Percentiles rank a stretch among this genome's conserved stretches.
Conservation (phyloP, 257 asterid genomes). For the Nemophila menziesii region DNA sequence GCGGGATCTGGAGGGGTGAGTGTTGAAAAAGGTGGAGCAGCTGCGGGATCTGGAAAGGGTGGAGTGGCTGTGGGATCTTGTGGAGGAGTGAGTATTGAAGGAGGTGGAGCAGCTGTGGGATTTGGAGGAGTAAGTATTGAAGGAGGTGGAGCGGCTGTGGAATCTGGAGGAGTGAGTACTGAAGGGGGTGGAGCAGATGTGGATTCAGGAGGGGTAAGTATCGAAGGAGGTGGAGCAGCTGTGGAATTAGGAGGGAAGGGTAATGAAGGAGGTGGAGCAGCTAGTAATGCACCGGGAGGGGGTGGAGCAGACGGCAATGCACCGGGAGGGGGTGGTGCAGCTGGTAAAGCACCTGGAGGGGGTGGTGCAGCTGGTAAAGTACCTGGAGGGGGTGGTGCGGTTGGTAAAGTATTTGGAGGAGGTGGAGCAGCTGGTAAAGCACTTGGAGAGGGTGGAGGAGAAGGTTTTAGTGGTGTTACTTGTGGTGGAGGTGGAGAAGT, state of each 20-base stretch:
- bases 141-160: constrained; percentile 16
- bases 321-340: constrained; percentile 31
- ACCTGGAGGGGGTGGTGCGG: constrained; percentile 24
- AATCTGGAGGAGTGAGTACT: constrained; percentile 21
- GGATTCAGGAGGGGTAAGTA: constrained; percentile 14
- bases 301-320: constrained; percentile 60
- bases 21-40: too few relatives aligned
- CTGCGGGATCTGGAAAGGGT: constrained; percentile 30
- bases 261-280: too few relatives aligned
- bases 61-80: constrained; percentile 65
- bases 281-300: constrained; percentile 26
- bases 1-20: constrained; percentile 36
- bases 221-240: too few relatives aligned
- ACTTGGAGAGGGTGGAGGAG: constrained; percentile 35
- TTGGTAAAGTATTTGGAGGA: constrained; percentile 21
- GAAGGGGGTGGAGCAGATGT: constrained; percentile 21
- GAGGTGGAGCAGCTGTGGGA: constrained; percentile 20
- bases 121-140: constrained; percentile 31
- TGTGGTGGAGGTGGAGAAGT: constrained; percentile 35
- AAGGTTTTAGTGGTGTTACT: constrained; percentile 29
- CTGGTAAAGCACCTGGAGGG: constrained; percentile 19
- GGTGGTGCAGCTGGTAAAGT: constrained; percentile 27
- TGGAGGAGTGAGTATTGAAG: constrained; percentile 23
- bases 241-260: constrained; percentile 34
- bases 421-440: constrained; percentile 33